A percentile compares a stretch with the other conserved stretches of the same genome.
Evolutionary conservation across 2,329 filamentous ascomycete species (phyloP).

Genomic region (Aspergillus bombycis): DNA sequence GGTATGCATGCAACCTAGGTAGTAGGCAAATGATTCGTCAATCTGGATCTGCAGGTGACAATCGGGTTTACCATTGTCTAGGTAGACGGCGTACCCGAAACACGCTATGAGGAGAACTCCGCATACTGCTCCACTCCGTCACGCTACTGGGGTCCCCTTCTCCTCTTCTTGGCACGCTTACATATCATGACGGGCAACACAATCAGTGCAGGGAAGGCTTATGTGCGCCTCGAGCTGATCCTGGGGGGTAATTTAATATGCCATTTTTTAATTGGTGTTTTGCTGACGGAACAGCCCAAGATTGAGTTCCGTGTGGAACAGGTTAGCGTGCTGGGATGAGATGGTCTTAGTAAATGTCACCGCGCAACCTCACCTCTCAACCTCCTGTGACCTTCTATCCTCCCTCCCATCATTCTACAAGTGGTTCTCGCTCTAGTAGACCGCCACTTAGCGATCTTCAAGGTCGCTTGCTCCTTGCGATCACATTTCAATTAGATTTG

Average conservation of each 20-base stretch:
- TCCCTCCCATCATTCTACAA: conserved; percentile 14
- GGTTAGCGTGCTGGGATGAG: conserved; percentile 27
- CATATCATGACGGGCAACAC: conserved; percentile 3
- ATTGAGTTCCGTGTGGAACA: conserved; percentile 28
- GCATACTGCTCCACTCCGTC: conserved; percentile 24
- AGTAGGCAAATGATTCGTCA: conserved; percentile 12
- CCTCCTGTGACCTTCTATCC: conserved; percentile 21
- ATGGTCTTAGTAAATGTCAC: conserved; percentile 38
- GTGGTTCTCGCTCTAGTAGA: conserved; percentile 12
- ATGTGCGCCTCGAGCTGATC: conserved; percentile 18
- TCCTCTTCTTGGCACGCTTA: conserved; percentile 28
- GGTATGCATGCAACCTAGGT: neutral
- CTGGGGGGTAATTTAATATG: conserved; percentile 7
- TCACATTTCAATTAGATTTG: conserved; percentile 7
- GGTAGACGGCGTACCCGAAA: conserved; percentile 7
- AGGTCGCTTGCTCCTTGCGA: conserved; percentile 23
- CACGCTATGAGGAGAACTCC: conserved; percentile 17
- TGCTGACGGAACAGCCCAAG: conserved; percentile 16
- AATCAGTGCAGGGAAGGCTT: conserved; percentile 13
- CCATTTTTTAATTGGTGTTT: conserved; percentile 8
- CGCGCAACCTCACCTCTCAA: conserved; percentile 35
- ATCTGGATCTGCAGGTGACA: conserved; percentile 9
- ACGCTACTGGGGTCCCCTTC: conserved; percentile 16
- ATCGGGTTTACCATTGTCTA: conserved; percentile 1
- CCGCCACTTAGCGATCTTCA: conserved; percentile 10